Percentiles rank a stretch among this genome's conserved stretches.
Evolutionary conservation across 2,329 filamentous ascomycete species (phyloP).

Genomic region (Colletotrichum sp.): DNA sequence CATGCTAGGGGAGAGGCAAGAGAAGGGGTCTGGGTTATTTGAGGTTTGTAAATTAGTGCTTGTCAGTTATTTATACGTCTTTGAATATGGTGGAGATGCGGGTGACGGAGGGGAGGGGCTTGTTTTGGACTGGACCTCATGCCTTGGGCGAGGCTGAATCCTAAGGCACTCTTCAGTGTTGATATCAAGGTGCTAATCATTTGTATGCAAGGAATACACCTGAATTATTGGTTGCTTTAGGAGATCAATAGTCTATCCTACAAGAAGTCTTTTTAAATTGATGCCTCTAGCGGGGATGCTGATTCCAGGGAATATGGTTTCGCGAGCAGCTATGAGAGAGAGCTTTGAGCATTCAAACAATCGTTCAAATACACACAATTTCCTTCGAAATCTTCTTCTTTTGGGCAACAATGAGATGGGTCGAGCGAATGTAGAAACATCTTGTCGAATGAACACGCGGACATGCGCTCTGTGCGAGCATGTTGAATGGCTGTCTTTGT

Average conservation of each 20-base stretch:
- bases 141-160: background rate
- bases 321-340: background rate
- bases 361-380: background rate
- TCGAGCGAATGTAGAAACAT: background rate
- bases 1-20: background rate
- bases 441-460: background rate
- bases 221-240: too few species aligned
- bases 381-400: rapidly evolving
- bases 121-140: background rate
- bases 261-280: background rate
- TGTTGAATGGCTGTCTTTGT: background rate
- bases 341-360: background rate
- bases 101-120: background rate
- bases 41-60: background rate
- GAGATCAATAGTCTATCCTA: background rate
- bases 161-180: background rate
- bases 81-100: background rate
- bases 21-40: background rate
- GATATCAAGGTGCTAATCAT: too few species aligned
- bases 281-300: background rate
- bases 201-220: too few species aligned
- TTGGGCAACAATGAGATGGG: background rate
- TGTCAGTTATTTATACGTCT: background rate
- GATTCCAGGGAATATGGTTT: background rate
- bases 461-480: background rate